Conservation (phyloP, 2,329 filamentous ascomycete genomes). For the Pyricularia grisea region DNA sequence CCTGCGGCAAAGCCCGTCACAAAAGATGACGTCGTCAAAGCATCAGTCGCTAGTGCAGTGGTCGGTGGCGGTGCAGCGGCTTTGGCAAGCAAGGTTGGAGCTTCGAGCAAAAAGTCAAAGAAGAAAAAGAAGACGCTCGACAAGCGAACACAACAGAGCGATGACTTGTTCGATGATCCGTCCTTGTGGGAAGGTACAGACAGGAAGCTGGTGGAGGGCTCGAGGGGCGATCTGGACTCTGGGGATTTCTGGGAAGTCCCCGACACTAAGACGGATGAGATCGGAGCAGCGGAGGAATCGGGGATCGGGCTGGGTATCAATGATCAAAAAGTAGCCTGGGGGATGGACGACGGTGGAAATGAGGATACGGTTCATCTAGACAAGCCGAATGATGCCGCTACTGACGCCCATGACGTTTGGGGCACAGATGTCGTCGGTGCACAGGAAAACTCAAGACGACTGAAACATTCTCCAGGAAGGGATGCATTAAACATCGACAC, state of each 20-base stretch:
- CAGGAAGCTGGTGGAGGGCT: slow-evolving; percentile 20
- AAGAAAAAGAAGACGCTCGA: slow-evolving; percentile 29
- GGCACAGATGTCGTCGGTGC: neutral
- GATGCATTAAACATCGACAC: neutral
- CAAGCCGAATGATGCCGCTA: neutral
- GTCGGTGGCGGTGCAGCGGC: slow-evolving; percentile 22
- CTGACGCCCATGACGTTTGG: neutral
- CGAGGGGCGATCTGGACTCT: slow-evolving; percentile 12
- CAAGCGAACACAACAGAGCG: slow-evolving; percentile 25
- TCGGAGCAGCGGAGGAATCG: neutral
- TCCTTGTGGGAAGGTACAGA: slow-evolving; percentile 34
- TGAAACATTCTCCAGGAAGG: neutral
- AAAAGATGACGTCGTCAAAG: neutral
- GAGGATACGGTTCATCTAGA: neutral
- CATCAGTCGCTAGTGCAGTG: slow-evolving; percentile 16
- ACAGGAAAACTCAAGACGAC: neutral
- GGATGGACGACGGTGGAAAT: neutral
- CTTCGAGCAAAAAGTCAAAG: slow-evolving; percentile 23
- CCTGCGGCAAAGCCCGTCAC: neutral
- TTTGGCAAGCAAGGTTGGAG: slow-evolving; percentile 24
- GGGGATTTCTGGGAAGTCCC: slow-evolving; percentile 21
- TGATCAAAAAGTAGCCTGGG: neutral
- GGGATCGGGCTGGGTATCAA: neutral
- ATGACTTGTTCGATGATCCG: slow-evolving; percentile 35
- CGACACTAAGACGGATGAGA: slow-evolving; percentile 7